These are phyloP conservation scores for Talaromyces sp. DNA, from an alignment of 2,329 filamentous ascomycete species.

Conservation along the genomic window DNA sequence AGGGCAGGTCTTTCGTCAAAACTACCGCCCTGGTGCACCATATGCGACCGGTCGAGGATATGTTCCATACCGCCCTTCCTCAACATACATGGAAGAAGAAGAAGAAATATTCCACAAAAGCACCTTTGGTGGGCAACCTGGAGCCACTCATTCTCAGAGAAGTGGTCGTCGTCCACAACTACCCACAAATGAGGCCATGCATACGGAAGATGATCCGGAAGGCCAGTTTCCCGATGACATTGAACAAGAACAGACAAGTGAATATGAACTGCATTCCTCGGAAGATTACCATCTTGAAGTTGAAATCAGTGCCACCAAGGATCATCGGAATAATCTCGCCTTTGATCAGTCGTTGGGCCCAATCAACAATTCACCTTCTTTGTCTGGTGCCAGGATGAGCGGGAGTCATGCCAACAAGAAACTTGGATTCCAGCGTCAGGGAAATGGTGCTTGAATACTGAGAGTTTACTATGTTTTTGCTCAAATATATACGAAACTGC, in stretches of 20 bases:
- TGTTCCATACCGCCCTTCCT: not conserved
- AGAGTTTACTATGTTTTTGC: not conserved
- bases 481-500: not conserved
- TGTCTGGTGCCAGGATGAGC: not conserved
- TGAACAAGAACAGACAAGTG: not conserved
- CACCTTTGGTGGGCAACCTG: too few species aligned
- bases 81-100: not conserved
- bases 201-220: not conserved
- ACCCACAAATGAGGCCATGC: not conserved
- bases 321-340: not conserved
- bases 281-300: not conserved
- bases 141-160: not conserved
- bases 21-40: too few species aligned
- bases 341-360: not conserved
- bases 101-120: not conserved
- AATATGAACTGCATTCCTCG: not conserved
- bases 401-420: not conserved
- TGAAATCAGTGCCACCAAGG: not conserved
- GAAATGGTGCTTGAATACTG: not conserved
- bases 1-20: too few species aligned
- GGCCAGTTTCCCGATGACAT: not conserved
- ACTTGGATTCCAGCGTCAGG: not conserved
- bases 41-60: not conserved
- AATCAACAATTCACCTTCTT: not conserved
- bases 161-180: not conserved